phyloP scores from a whole-genome alignment of 2,329 filamentous ascomycete species.

The Paracorniculantispora psalliotae region DNA sequence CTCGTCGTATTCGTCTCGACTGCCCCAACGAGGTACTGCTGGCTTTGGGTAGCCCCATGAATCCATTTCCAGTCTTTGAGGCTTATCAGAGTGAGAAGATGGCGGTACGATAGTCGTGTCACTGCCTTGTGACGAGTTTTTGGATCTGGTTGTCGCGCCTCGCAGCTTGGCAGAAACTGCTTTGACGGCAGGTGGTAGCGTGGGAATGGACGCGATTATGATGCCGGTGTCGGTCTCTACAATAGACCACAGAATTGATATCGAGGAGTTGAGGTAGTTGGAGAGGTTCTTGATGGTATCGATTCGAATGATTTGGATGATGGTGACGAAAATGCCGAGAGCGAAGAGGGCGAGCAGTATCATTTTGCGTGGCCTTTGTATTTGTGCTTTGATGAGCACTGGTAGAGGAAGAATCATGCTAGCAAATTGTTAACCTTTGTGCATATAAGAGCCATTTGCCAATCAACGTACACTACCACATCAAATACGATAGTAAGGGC shows the following conservation, averaged over 20 bases:
- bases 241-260: conserved; percentile 40
- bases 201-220: conserved; percentile 37
- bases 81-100: neutral
- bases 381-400: conserved; percentile 31
- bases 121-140: neutral
- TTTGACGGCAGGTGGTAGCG: conserved; percentile 37
- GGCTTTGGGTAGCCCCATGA: neutral
- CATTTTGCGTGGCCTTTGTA: conserved; percentile 36
- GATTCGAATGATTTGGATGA: conserved; percentile 48
- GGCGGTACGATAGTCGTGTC: neutral
- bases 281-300: conserved; percentile 40
- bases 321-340: conserved; percentile 46
- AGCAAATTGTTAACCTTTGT: neutral
- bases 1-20: neutral
- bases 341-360: conserved; percentile 39
- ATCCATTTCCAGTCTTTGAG: neutral
- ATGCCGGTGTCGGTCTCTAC: conserved; percentile 42
- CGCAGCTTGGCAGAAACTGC: neutral
- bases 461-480: conserved; percentile 31
- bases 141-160: neutral
- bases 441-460: neutral
- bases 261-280: conserved; percentile 40
- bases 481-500: conserved; percentile 39
- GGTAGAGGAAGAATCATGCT: conserved; percentile 39
- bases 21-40: neutral